These are phyloP conservation scores for Termitomyces sp. DNA, from an alignment of 768 basidiomycete genomes.

Conservation along the genomic window DNA sequence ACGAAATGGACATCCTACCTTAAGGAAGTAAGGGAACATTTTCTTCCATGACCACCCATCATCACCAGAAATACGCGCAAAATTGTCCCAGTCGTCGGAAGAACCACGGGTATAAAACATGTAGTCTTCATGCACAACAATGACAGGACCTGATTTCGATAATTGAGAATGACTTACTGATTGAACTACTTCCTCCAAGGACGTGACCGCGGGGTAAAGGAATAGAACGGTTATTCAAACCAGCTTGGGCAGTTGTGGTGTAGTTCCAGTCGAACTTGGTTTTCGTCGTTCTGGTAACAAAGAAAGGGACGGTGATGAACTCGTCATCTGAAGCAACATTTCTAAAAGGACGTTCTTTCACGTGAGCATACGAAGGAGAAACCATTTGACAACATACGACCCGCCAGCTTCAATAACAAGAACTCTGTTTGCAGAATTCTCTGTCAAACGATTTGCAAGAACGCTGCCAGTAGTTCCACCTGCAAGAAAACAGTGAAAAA, in stretches of 20 bases:
- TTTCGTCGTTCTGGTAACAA: constrained; percentile 6
- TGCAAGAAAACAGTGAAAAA: too few relatives aligned
- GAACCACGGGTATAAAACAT: constrained; percentile 27
- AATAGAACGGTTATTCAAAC: constrained; percentile 14
- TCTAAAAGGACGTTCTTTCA: neutral
- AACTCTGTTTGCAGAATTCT: neutral
- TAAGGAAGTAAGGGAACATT: constrained; percentile 21
- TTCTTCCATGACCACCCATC: constrained; percentile 27
- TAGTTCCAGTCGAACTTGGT: constrained; percentile 24
- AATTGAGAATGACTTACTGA: constrained; percentile 15
- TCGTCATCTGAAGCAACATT: constrained; percentile 1
- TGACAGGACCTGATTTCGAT: too few relatives aligned
- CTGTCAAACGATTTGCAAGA: too few relatives aligned
- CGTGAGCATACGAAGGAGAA: neutral
- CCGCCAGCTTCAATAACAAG: constrained; percentile 9
- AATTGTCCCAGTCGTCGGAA: constrained; percentile 23
- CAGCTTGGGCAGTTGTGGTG: constrained; percentile 22
- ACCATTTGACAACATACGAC: neutral
- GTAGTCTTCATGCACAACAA: constrained; percentile 9
- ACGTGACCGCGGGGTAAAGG: constrained; percentile 20
- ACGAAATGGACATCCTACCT: neutral
- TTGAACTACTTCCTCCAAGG: constrained; percentile 23
- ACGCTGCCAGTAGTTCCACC: too few relatives aligned
- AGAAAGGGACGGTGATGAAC: constrained; percentile 4
- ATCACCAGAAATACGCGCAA: constrained; percentile 22